Base-by-base conservation (phyloP, 2,329 filamentous ascomycete species). In the Pseudogymnoascus sp. region DNA sequence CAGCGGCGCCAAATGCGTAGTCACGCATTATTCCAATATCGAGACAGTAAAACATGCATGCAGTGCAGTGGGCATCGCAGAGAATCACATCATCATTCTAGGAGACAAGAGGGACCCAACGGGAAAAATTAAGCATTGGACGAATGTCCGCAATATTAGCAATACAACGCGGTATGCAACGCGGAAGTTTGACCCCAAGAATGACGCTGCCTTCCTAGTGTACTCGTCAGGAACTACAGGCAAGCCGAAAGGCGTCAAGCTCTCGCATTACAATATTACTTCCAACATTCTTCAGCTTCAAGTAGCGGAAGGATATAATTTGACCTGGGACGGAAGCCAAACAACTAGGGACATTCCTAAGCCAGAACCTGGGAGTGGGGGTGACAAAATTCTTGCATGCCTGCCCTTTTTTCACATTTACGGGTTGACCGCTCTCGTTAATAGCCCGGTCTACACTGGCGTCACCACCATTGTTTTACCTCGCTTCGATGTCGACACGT, bases 161-260 rank as follows among this genome's bases (percentile, higher is more conserved):
- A 30, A 90, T 72, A 84, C 82, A 2, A 82, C 83, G 66, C 81
- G 91, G 22, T 79, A 84, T 62, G 84, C 88, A 65, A 9, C n/a
- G 12, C 52, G 7, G 7, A 80, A 91, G 4, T 1, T 25, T 45
- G 41, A 45, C 22, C 89, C 90, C 9, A 94, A 94, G 72, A 77
- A 76, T 0, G 16, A 78, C 79, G 4, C 83, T 84, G 1, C 84
- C 87, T 67, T 87, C 84, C 81, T 95, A 65, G 94, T 95, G 73
- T 95, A 93, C 75, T 90, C 85, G 66, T 87, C 83, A n/a, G 88
- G 91, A 3, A 95, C 91, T 0, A 95, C 91, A 0, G 91, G 91
- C 5, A 80, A 91, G 4, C 90, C 91, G 8, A 95, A 95, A 72
- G 91, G 91, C 9, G 91, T 94, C 12, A 89, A 90, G 82, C 80